phyloP scores from a whole-genome alignment of 176 grass and related monocot species.

The Paspalum vaginatum region DNA sequence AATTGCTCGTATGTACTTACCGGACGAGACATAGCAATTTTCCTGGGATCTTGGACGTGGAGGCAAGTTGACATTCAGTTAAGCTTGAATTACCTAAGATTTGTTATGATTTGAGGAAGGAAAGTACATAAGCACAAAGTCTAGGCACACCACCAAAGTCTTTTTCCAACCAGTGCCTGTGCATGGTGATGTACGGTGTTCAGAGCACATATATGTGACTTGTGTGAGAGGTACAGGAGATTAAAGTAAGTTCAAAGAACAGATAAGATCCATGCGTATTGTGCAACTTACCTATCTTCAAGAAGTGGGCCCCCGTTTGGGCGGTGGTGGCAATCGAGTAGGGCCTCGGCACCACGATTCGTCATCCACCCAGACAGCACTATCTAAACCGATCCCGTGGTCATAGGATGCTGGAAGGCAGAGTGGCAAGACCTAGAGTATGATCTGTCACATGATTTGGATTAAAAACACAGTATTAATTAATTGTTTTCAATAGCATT shows the following conservation, averaged over 20 bases:
- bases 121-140: conserved; percentile 19
- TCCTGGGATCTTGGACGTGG: conserved; percentile 32
- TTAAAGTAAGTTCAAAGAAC: not conserved
- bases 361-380: not conserved
- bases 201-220: not conserved
- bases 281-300: conserved; percentile 5
- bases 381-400: not conserved
- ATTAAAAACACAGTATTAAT: not conserved
- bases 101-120: conserved; percentile 15
- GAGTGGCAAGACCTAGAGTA: not conserved
- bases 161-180: conserved; percentile 10
- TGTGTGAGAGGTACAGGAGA: not conserved
- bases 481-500: not conserved
- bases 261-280: not conserved
- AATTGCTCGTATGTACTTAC: conserved; percentile 16
- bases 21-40: conserved; percentile 37
- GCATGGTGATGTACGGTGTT: not conserved
- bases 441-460: conserved; percentile 8
- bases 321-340: not conserved
- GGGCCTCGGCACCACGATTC: conserved; percentile 7
- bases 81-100: conserved; percentile 18
- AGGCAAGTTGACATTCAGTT: conserved; percentile 43
- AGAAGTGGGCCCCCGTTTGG: not conserved
- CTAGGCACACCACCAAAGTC: not conserved
- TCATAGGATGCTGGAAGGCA: not conserved